phyloP scores from a whole-genome alignment of 1,284 basidiomycete species.

The Pulveroboletus sp. region DNA sequence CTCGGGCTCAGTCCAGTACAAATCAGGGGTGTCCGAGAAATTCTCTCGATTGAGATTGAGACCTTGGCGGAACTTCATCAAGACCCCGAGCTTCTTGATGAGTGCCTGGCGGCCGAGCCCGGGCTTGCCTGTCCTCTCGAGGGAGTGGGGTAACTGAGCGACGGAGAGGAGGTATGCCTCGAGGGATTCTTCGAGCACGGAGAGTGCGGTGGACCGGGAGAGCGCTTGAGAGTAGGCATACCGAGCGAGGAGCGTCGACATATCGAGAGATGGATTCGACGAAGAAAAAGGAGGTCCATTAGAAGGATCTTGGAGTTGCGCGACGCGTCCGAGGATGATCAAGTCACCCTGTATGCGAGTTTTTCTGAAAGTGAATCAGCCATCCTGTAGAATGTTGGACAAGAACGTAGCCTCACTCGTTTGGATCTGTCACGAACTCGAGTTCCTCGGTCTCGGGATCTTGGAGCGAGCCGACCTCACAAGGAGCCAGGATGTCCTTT shows the following conservation, averaged over 20 bases:
- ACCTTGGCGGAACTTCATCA: conserved; percentile 87
- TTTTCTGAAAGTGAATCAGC: conserved; percentile 46
- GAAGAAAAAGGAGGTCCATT: conserved; percentile 48
- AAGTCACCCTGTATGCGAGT: conserved; percentile 87
- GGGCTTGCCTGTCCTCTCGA: conserved; percentile 79
- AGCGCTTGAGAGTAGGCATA: conserved; percentile 90
- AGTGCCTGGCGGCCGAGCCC: conserved; percentile 77
- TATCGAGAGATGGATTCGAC: conserved; percentile 50
- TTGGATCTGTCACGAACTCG: conserved; percentile 87
- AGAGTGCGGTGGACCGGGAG: conserved; percentile 82
- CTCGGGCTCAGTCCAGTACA: conserved; percentile 90
- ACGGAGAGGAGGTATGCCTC: conserved; percentile 83
- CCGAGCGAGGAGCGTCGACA: conserved; percentile 73
- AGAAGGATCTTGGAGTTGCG: conserved; percentile 47
- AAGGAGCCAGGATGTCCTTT: conserved; percentile 57
- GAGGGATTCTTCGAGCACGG: conserved; percentile 79
- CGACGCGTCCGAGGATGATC: conserved; percentile 79
- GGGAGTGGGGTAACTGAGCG: conserved; percentile 70
- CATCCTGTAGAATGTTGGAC: not conserved
- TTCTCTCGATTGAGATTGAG: conserved; percentile 87
- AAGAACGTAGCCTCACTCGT: conserved; percentile 48
- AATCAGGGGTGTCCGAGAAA: conserved; percentile 85
- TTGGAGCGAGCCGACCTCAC: conserved; percentile 61
- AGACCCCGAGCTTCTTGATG: conserved; percentile 84
- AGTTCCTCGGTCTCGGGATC: conserved; percentile 86